Evolutionary conservation across 768 basidiomycete genomes (phyloP).

Genomic region (Fomitopsis serialis): DNA sequence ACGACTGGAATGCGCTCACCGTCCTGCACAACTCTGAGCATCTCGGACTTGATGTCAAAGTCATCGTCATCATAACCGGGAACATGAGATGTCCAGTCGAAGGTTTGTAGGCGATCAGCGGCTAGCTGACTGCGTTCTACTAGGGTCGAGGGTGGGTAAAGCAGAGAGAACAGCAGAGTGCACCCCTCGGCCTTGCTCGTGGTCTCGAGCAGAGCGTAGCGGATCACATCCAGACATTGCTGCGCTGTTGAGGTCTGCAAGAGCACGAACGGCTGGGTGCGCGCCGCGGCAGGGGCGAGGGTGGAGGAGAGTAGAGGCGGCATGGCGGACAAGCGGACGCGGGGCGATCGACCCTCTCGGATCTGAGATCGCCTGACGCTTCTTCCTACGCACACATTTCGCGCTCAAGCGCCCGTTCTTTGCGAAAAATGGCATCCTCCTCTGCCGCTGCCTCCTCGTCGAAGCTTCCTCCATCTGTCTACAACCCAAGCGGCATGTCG

Average conservation of each 20-base stretch:
- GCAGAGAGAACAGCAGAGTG: slow-evolving; percentile 50
- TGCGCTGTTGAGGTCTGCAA: slow-evolving; percentile 23
- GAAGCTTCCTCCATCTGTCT: slow-evolving; percentile 18
- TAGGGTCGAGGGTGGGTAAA: slow-evolving; percentile 47
- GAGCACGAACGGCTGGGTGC: slow-evolving; percentile 15
- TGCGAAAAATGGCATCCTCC: slow-evolving; percentile 18
- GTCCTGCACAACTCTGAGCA: neutral
- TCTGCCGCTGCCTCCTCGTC: slow-evolving; percentile 12
- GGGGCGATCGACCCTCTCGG: neutral
- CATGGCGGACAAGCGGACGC: slow-evolving; percentile 4
- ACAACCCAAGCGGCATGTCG: slow-evolving; percentile 54
- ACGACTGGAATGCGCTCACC: neutral
- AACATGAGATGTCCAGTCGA: slow-evolving; percentile 46
- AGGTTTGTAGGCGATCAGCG: slow-evolving; percentile 28
- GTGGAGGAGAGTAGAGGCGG: slow-evolving; percentile 17
- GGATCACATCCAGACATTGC: slow-evolving; percentile 20
- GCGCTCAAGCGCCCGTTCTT: neutral
- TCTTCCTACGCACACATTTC: neutral
- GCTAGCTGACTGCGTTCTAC: slow-evolving; percentile 23
- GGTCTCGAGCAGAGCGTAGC: slow-evolving; percentile 6
- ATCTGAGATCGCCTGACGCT: neutral
- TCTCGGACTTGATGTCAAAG: slow-evolving; percentile 27
- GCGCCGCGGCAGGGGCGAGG: slow-evolving; percentile 12
- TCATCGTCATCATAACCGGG: slow-evolving; percentile 45
- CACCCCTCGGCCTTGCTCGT: slow-evolving; percentile 15